Evolutionary conservation across 352 stramenopile genomes (phyloP), one percentile per base, ranked within the genome.

Genomic region (Phytopythium cucurbitacearum): DNA sequence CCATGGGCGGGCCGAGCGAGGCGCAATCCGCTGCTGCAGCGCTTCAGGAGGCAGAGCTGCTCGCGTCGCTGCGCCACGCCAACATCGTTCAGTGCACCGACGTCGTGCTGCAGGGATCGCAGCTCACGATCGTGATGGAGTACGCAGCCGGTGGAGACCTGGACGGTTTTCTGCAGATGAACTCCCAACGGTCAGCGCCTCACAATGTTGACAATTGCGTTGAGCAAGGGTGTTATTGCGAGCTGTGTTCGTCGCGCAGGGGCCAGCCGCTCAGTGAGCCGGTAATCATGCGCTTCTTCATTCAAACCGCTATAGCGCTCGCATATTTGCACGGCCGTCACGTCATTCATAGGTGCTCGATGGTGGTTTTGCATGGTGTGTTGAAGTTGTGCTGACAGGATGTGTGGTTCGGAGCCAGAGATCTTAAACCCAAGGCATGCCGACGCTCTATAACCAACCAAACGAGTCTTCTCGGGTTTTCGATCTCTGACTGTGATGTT

Each of bases 41-140:
- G 3, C 46, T 48, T 6, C 56, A 77, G 21, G 83, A 95, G 51
- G 81, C 83, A 9, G 54, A 74, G 28, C 40, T 90, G 34, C 46
- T 89, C 5, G 60, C 65, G 43, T 36, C 46, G 4, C 62, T 94
- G 32, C 51, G 63, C 5, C 82, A 91, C 33, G 62, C 69, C 0
- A 90, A 93, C 51, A 79, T 91, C 50, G 62, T 91, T 3, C 71
- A 73, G 21, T 91, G 71, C 44, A 48, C 89, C 32, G 73, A 87
- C 12, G 48, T 65, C 6, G 52, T 87, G 32, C 62, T 78, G 7
- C 49, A 45, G 13, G 46, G 54, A 6, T n/a, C 33, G 11, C 57
- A 69, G 37, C 48, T 79, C 10, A 64, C 51, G 33, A 84, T 94
- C 43, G 40, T 93, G 42, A 91, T 94, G 80, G 85, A 95, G 52